Conservation (phyloP, 2,329 filamentous ascomycete species). For the Furcasterigmium furcatum region DNA sequence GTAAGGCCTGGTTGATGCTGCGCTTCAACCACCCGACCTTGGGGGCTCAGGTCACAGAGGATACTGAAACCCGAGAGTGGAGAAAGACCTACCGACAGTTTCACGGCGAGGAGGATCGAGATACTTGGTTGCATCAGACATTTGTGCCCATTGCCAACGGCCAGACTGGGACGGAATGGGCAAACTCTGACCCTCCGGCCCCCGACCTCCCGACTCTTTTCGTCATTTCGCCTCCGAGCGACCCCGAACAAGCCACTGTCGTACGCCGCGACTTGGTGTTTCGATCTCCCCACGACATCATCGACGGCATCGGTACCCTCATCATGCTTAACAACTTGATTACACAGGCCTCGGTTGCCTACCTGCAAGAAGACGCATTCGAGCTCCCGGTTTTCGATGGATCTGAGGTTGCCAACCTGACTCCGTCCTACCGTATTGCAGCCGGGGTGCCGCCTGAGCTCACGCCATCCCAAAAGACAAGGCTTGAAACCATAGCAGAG, state of each 20-base stretch:
- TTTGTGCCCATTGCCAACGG: not conserved
- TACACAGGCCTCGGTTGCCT: not conserved
- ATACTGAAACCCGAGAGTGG: slow-evolving; percentile 15
- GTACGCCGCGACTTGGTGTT: slow-evolving; percentile 26
- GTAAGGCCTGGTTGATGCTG: slow-evolving; percentile 28
- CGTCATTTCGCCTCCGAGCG: not conserved
- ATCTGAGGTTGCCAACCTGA: slow-evolving; percentile 15
- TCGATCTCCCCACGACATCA: slow-evolving; percentile 32
- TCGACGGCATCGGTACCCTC: slow-evolving; percentile 34
- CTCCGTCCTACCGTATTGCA: slow-evolving; percentile 21
- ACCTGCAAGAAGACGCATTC: not conserved
- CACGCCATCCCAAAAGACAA: slow-evolving; percentile 10
- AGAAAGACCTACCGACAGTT: slow-evolving; percentile 21
- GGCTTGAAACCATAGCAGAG: slow-evolving; percentile 8
- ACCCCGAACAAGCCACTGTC: too few species aligned
- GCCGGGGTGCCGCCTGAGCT: slow-evolving; percentile 12
- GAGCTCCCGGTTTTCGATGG: slow-evolving; percentile 10
- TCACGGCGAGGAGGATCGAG: slow-evolving; percentile 4
- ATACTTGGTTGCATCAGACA: not conserved
- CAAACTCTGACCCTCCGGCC: not conserved
- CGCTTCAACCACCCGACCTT: slow-evolving; percentile 28
- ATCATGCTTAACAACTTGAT: slow-evolving; percentile 26
- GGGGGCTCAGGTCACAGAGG: slow-evolving; percentile 18
- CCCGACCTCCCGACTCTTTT: not conserved
- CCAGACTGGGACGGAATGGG: not conserved